A percentile compares a stretch with the other conserved stretches of the same genome.
Conservation (phyloP, 805 yeast genomes). For the Yarrowia porcina region DNA sequence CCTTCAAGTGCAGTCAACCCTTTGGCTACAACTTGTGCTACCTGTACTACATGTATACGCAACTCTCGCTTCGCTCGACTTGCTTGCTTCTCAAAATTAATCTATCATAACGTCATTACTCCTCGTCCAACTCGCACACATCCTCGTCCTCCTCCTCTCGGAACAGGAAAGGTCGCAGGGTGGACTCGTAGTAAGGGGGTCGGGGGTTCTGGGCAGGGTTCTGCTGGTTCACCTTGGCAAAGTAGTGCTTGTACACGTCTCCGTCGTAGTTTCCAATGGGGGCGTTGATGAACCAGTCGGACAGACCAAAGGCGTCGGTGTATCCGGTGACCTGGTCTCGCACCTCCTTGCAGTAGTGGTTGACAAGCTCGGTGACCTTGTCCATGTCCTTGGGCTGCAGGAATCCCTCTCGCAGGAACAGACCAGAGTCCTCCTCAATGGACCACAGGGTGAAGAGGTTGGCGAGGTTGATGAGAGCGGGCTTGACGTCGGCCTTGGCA, state of each 20-base stretch:
- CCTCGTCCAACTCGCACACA: constrained; percentile 19
- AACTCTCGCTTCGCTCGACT: neutral
- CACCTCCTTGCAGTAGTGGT: constrained; percentile 47
- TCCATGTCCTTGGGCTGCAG: constrained; percentile 51
- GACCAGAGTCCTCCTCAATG: constrained; percentile 67
- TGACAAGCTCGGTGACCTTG: constrained; percentile 44
- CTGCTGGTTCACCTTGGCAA: constrained; percentile 56
- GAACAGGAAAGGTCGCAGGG: constrained; percentile 39
- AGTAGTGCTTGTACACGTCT: constrained; percentile 77
- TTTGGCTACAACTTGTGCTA: no score
- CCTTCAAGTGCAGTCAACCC: neutral
- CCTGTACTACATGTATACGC: neutral
- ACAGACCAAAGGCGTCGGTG: constrained; percentile 79
- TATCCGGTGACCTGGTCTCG: constrained; percentile 71
- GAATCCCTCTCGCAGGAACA: constrained; percentile 63
- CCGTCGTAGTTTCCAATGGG: constrained; percentile 81
- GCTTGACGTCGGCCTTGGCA: constrained; percentile 45
- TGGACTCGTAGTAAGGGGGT: constrained; percentile 53
- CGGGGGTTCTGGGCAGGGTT: constrained; percentile 44
- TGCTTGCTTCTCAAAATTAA: neutral
- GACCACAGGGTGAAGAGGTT: constrained; percentile 61
- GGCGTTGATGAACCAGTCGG: constrained; percentile 77
- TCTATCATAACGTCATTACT: neutral
- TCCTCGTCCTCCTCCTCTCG: constrained; percentile 33
- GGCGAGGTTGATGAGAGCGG: constrained; percentile 53